Conservation (phyloP, 805 yeast genomes). For the Saturnispora hagleri region DNA sequence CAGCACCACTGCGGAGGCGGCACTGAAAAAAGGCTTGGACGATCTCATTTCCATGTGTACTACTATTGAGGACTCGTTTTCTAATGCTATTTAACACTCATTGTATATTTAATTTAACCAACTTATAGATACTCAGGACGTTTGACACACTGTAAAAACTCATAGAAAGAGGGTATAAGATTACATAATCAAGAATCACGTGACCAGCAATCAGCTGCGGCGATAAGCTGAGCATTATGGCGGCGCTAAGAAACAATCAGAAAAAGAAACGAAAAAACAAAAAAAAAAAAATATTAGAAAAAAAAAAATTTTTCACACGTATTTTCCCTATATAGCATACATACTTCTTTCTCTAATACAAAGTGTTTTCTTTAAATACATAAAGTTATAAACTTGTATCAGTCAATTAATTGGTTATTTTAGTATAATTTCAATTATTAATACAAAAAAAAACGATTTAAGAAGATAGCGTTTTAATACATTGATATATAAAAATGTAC, state of each 20-base stretch:
- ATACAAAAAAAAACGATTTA: neutral
- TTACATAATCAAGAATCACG: no score
- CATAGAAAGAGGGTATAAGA: no score
- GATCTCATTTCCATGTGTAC: slow-evolving; percentile 77
- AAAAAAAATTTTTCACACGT: neutral
- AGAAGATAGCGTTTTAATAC: neutral
- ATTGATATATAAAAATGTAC: slow-evolving; percentile 1
- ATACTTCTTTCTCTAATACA: neutral
- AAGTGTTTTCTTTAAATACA: neutral
- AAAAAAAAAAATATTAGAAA: neutral
- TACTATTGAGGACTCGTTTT: slow-evolving; percentile 69
- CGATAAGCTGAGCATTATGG: no score
- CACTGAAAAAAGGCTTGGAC: slow-evolving; percentile 82
- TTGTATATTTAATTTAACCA: neutral
- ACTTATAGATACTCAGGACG: neutral
- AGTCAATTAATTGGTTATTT: neutral
- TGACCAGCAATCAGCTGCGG: no score
- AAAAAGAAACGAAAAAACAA: neutral
- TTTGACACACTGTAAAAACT: no score
- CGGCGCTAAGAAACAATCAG: neutral
- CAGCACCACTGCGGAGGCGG: slow-evolving; percentile 78
- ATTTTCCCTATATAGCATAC: neutral
- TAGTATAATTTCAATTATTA: neutral
- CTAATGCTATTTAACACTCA: neutral
- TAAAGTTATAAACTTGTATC: neutral